Percentiles rank a stretch among this genome's conserved stretches.
Conservation (phyloP, 768 basidiomycete species). For the Amanita phalloides region DNA sequence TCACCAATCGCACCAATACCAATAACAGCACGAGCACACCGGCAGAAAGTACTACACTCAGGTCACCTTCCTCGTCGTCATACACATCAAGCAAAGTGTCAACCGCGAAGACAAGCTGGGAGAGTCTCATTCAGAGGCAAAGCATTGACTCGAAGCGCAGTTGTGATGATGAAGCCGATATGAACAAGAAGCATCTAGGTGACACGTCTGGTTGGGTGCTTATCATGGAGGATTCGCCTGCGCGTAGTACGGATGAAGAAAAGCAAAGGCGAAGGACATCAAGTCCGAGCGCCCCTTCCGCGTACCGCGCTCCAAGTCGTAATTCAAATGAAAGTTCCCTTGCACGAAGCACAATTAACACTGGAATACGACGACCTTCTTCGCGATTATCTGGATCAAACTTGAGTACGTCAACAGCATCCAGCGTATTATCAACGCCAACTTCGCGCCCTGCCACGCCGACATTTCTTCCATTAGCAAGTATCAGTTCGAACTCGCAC, state of each 20-base stretch:
- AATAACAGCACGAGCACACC: constrained; percentile 16
- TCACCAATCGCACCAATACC: constrained; percentile 40
- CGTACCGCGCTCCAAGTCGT: constrained; percentile 40
- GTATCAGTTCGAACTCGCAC: constrained; percentile 35
- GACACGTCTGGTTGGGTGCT: constrained; percentile 80
- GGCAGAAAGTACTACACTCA: constrained; percentile 12
- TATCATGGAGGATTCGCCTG: constrained; percentile 81
- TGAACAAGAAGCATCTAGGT: constrained; percentile 31
- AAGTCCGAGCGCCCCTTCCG: constrained; percentile 48
- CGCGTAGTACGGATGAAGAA: constrained; percentile 46
- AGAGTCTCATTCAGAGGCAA: constrained; percentile 27
- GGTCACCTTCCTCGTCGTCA: constrained; percentile 23
- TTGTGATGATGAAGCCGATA: constrained; percentile 33
- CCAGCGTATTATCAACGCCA: constrained; percentile 55
- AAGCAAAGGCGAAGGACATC: constrained; percentile 50
- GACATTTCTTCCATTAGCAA: constrained; percentile 65
- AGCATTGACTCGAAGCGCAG: constrained; percentile 35
- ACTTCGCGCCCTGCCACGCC: constrained; percentile 67
- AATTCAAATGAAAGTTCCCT: constrained; percentile 25
- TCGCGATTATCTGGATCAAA: constrained; percentile 65
- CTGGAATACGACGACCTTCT: constrained; percentile 51
- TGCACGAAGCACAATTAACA: constrained; percentile 30
- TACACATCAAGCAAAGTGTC: constrained; percentile 28
- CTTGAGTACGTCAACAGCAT: constrained; percentile 33
- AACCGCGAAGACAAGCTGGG: constrained; percentile 32